Percentiles rank a stretch among this genome's conserved stretches.
These are phyloP conservation scores for Hypoxylon sp. DNA, from an alignment of 2,329 filamentous ascomycete species.

Conservation along the genomic window DNA sequence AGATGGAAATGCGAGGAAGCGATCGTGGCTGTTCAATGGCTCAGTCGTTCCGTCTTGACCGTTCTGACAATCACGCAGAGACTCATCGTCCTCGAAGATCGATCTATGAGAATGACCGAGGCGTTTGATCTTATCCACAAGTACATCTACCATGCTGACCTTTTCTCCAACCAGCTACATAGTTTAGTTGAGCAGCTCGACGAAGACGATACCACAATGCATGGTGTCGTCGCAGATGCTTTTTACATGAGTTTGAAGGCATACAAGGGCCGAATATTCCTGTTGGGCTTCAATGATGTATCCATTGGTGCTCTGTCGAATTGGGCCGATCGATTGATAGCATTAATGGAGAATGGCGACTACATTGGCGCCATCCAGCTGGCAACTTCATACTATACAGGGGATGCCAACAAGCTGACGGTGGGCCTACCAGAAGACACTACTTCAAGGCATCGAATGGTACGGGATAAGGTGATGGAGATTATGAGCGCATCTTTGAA, in stretches of 20 bases:
- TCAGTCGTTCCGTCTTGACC: conserved; percentile 89
- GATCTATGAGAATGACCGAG: conserved; percentile 88
- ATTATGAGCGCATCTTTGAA: conserved; percentile 93
- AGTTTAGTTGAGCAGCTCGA: conserved; percentile 86
- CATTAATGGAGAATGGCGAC: conserved; percentile 96
- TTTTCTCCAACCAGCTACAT: conserved; percentile 89
- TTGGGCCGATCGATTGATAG: conserved; percentile 93
- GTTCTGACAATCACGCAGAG: conserved; percentile 95
- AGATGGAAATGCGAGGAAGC: conserved; percentile 94
- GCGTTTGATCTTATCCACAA: conserved; percentile 91
- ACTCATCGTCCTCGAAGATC: conserved; percentile 90
- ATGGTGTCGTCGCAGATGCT: conserved; percentile 94
- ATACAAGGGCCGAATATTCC: conserved; percentile 92
- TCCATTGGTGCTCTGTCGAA: conserved; percentile 93
- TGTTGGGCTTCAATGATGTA: conserved; percentile 92
- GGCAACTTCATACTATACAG: conserved; percentile 90
- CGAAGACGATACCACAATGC: conserved; percentile 87
- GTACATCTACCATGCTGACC: conserved; percentile 88
- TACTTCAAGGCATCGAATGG: conserved; percentile 76
- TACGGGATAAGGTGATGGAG: conserved; percentile 87
- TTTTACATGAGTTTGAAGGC: conserved; percentile 98
- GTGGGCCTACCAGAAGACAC: conserved; percentile 92
- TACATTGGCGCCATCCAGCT: conserved; percentile 91
- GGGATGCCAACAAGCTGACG: conserved; percentile 91
- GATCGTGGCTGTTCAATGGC: conserved; percentile 96